Base-by-base conservation (phyloP, 345 rosid genomes). In the Dovyalis caffra region DNA sequence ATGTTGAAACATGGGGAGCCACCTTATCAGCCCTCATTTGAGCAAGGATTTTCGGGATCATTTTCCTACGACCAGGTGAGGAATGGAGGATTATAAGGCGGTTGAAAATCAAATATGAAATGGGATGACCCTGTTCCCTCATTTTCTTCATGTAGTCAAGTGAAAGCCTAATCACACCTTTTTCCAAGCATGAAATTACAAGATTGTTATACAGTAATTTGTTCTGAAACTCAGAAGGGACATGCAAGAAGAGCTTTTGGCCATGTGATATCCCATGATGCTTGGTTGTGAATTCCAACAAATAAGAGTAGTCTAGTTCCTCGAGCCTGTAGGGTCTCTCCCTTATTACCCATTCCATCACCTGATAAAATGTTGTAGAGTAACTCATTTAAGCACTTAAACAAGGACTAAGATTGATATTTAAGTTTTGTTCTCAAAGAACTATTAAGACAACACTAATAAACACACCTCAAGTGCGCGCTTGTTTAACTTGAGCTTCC, bases 281-380 rank as follows among this genome's bases (percentile, higher is more conserved):
- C 71, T 92, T 95, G 25, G 82, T 74, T 0, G 98, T 95, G 74
- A 92, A 95, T 78, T 92, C 99, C 78, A 95, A 79, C 61, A 91
- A 78, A 80, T 86, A 95, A 1, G 97, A 90, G 87, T 90, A 95
- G 34, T 95, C 99, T 11, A 92, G 85, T 79, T 95, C 99, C n/a
- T 82, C 88, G 4, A 79, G 91, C 78, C 81, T 84, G 75, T 95
- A 95, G 1, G 98, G 93, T 77, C 94, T 90, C 87, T 90, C 99
- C 43, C 99, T 86, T 40, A 91, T 90, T 68, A 92, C 84, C 97
- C 99, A 95, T 76, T 95, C 97, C 98, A 95, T 92, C 83, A 91
- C 89, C 98, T 95, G 77, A 62, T 74, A 73, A 61, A 76, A 72
- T 37, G 53, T 47, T 12, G 53, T 11, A 15, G 35, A 33, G 31